Evolutionary conservation across 495 filamentous ascomycete genomes (phyloP).

Genomic region (Lasiosphaeria miniovina): DNA sequence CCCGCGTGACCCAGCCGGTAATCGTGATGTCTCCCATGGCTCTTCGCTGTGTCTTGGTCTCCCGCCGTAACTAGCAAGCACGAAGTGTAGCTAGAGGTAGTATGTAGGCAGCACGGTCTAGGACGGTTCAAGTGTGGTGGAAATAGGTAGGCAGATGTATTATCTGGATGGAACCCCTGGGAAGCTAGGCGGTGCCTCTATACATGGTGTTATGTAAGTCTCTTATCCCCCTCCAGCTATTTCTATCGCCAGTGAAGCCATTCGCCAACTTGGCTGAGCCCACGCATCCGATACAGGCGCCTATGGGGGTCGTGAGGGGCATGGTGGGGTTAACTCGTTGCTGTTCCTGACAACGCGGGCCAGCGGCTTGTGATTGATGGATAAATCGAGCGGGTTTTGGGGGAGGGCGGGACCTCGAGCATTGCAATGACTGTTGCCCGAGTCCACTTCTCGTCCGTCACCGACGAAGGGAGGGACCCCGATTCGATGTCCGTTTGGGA

Average conservation of each 20-base stretch:
- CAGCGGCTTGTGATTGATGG: slow-evolving; percentile 34
- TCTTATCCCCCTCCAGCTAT: too few relatives aligned
- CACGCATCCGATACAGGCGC: neutral
- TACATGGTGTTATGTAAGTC: too few relatives aligned
- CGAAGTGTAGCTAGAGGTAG: too few relatives aligned
- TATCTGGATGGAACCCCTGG: neutral
- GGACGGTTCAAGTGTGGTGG: neutral
- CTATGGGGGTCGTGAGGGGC: neutral
- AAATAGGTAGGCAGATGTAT: neutral
- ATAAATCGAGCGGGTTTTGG: slow-evolving; percentile 24
- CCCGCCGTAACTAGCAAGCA: too few relatives aligned
- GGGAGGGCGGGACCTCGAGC: neutral
- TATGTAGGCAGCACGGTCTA: neutral
- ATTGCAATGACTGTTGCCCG: neutral
- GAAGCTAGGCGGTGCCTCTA: neutral
- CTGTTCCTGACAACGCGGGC: neutral
- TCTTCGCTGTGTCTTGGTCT: neutral
- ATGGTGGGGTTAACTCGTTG: neutral
- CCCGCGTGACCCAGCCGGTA: slow-evolving; percentile 72
- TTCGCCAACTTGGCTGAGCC: neutral
- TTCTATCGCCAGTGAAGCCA: neutral
- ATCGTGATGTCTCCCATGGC: slow-evolving; percentile 62
- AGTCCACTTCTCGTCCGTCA: too few relatives aligned
- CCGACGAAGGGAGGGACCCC: too few relatives aligned
- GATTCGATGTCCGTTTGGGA: too few relatives aligned